A percentile compares a stretch with the other conserved stretches of the same genome.
Evolutionary conservation across 208 protist genomes (phyloP).

Genomic region (Crithidia thermophila): DNA sequence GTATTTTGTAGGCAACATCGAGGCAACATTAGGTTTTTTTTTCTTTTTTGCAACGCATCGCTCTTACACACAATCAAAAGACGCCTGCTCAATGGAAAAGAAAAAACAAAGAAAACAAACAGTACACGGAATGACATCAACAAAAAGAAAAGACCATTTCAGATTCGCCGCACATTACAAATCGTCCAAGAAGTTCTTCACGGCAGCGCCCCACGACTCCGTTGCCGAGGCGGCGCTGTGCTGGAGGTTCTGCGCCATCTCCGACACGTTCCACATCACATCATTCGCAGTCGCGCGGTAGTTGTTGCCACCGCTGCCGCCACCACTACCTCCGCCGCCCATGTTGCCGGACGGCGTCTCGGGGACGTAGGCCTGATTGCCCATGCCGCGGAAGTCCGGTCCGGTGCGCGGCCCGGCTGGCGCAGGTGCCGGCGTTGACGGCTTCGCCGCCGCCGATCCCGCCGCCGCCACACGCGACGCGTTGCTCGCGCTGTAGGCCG

Average conservation of each 20-base stretch:
- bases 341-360: conserved; percentile 16
- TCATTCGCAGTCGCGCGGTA: conserved; percentile 30
- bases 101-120: not conserved
- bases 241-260: conserved; percentile 51
- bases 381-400: conserved; percentile 68
- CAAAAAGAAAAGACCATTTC: not conserved
- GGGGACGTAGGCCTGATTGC: conserved; percentile 55
- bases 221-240: conserved; percentile 46
- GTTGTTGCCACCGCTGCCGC: conserved; percentile 3
- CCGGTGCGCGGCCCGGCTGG: conserved; percentile 39
- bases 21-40: too few relatives aligned
- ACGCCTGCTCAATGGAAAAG: not conserved
- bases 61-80: not conserved
- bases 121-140: too few relatives aligned
- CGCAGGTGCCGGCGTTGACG: conserved; percentile 3
- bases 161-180: conserved; percentile 34
- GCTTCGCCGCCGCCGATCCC: not conserved
- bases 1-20: too few relatives aligned
- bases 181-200: conserved; percentile 72
- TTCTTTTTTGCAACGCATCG: not conserved
- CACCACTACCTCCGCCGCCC: conserved; percentile 7
- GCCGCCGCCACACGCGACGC: not conserved
- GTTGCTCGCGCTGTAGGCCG: conserved; percentile 20
- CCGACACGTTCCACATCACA: conserved; percentile 61
- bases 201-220: conserved; percentile 46